Percentiles rank a stretch among this genome's conserved stretches.
Evolutionary conservation across 441 rosid species (phyloP).

Genomic region (Gossypium schwendimanii): DNA sequence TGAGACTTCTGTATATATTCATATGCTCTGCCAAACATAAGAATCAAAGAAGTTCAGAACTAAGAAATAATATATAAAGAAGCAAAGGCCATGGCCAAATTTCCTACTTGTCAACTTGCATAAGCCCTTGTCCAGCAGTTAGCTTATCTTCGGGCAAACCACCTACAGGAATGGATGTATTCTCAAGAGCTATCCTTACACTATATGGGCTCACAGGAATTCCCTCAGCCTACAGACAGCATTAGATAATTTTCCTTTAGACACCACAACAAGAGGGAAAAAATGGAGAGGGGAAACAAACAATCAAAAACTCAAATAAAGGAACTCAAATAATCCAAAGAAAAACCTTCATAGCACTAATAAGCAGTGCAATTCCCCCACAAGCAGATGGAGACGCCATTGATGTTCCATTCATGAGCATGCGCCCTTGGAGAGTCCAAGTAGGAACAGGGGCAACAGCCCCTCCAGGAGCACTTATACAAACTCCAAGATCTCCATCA

Average conservation of each 20-base stretch:
- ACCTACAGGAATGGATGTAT: conserved; percentile 68
- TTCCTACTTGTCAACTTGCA: conserved; percentile 92
- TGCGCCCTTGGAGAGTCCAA: conserved; percentile 97
- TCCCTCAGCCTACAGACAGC: conserved; percentile 61
- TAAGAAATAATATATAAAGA: conserved; percentile 10
- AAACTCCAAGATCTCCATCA: conserved; percentile 98
- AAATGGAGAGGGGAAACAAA: background rate
- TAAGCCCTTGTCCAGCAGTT: conserved; percentile 87
- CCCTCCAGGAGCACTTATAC: conserved; percentile 98
- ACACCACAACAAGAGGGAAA: conserved; percentile 10
- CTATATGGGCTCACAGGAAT: conserved; percentile 79
- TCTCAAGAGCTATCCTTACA: conserved; percentile 89
- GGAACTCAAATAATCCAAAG: conserved; percentile 12
- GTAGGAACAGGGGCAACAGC: conserved; percentile 99
- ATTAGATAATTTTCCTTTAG: conserved; percentile 21
- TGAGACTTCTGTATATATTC: conserved; percentile 58
- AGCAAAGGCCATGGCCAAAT: conserved; percentile 18
- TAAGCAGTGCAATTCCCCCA: conserved; percentile 87
- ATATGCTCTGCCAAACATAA: conserved; percentile 56
- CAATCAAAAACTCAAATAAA: background rate
- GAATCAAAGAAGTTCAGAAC: conserved; percentile 17
- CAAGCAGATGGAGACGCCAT: conserved; percentile 99
- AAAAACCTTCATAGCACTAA: conserved; percentile 95
- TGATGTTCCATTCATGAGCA: conserved; percentile 99
- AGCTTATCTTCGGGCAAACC: conserved; percentile 74